These are phyloP conservation scores for Thelephora terrestris DNA, from an alignment of 1,284 basidiomycete genomes.

Conservation along the genomic window DNA sequence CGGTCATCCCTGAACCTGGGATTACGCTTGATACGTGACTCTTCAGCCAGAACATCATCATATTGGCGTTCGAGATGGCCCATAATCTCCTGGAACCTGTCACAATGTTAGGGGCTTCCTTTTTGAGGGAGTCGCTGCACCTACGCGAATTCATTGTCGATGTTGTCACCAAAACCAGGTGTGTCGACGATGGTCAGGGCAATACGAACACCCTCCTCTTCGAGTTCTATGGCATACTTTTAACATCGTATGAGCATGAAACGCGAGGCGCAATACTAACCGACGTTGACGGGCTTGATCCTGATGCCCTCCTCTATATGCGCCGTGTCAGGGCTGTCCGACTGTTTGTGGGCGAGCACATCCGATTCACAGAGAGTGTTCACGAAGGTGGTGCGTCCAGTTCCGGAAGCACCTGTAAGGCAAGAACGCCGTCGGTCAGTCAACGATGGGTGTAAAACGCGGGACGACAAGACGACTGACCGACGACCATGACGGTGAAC, in stretches of 20 bases:
- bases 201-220: slow-evolving; percentile 97
- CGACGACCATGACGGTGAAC: slow-evolving; percentile 49
- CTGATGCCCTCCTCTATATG: slow-evolving; percentile 92
- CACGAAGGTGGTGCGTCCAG: slow-evolving; percentile 94
- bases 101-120: slow-evolving; percentile 3
- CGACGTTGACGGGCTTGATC: slow-evolving; percentile 94
- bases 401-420: slow-evolving; percentile 80
- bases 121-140: slow-evolving; percentile 25
- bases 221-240: slow-evolving; percentile 59
- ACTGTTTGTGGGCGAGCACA: slow-evolving; percentile 78
- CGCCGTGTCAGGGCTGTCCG: slow-evolving; percentile 81
- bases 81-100: slow-evolving; percentile 92
- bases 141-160: slow-evolving; percentile 97
- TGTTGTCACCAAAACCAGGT: slow-evolving; percentile 86
- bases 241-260: neutral
- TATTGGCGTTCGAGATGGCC: slow-evolving; percentile 98
- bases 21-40: slow-evolving; percentile 99
- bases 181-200: slow-evolving; percentile 98
- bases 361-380: slow-evolving; percentile 96
- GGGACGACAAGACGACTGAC: slow-evolving; percentile 34
- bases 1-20: slow-evolving; percentile 98
- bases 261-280: slow-evolving; percentile 36
- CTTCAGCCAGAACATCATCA: slow-evolving; percentile 97
- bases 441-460: slow-evolving; percentile 4
- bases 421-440: neutral